These are phyloP conservation scores for Vitis cinerea DNA, from an alignment of 164 flowering plant genomes.

Conservation along the genomic window DNA sequence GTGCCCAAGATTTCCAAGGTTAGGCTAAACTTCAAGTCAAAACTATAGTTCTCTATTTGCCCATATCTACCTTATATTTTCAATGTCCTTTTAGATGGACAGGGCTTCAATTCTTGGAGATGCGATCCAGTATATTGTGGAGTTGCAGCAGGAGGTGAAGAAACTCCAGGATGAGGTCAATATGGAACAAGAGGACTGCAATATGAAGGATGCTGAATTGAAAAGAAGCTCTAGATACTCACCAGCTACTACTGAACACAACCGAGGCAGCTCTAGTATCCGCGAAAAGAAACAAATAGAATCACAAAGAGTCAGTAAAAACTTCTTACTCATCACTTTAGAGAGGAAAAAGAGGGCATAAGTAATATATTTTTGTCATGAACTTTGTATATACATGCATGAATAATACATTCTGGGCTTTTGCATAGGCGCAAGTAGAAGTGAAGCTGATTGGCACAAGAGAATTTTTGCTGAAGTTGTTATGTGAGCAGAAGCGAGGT, in stretches of 20 bases:
- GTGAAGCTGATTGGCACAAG: conserved; percentile 43
- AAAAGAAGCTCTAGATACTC: not conserved
- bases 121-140: conserved; percentile 53
- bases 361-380: not conserved
- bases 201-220: conserved; percentile 5
- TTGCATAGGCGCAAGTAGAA: conserved; percentile 46
- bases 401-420: not conserved
- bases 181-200: conserved; percentile 27
- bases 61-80: too few species aligned
- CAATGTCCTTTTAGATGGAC: conserved; percentile 49
- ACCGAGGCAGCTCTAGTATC: not conserved
- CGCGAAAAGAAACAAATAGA: conserved; percentile 15
- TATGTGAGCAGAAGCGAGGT: conserved; percentile 35
- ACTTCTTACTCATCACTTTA: not conserved
- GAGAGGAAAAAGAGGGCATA: not conserved
- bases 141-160: conserved; percentile 33
- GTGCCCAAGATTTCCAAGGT: conserved; percentile 77
- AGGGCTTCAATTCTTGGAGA: conserved; percentile 50
- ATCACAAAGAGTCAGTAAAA: conserved; percentile 20
- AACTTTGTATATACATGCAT: too few species aligned
- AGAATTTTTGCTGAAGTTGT: conserved; percentile 39
- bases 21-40: too few species aligned
- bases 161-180: conserved; percentile 41
- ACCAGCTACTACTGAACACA: not conserved
- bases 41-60: too few species aligned